phyloP scores from a whole-genome alignment of 1,284 basidiomycete genomes.

The Moesziomyces aphidis region DNA sequence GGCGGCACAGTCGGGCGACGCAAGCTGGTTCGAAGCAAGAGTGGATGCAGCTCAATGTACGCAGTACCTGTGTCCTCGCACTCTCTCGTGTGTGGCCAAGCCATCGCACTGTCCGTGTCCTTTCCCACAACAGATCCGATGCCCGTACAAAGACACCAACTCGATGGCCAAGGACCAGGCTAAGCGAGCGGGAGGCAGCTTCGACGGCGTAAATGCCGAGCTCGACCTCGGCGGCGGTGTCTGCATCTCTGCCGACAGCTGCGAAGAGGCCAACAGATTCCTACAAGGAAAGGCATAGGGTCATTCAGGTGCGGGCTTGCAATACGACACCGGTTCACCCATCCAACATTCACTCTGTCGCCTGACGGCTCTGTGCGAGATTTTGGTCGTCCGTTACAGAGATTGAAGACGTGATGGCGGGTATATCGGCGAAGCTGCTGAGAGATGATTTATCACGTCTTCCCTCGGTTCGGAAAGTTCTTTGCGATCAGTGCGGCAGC shows the following conservation, averaged over 20 bases:
- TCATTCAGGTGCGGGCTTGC: too few species aligned
- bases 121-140: conserved; percentile 58
- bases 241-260: conserved; percentile 52
- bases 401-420: not conserved
- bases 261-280: conserved; percentile 35
- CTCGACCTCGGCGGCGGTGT: conserved; percentile 53
- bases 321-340: not conserved
- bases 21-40: conserved; percentile 58
- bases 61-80: conserved; percentile 58
- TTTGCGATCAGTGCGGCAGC: conserved; percentile 57
- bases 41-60: conserved; percentile 58
- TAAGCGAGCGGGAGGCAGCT: conserved; percentile 25
- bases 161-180: conserved; percentile 17
- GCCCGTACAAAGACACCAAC: conserved; percentile 49
- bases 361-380: too few species aligned
- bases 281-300: conserved; percentile 27
- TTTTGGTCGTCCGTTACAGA: not conserved
- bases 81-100: conserved; percentile 58
- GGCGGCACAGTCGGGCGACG: conserved; percentile 47
- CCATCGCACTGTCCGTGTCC: conserved; percentile 63
- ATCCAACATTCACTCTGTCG: too few species aligned
- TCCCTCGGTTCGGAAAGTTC: conserved; percentile 49
- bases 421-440: not conserved
- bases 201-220: conserved; percentile 41
- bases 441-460: conserved; percentile 2